A percentile compares a stretch with the other conserved stretches of the same genome.
phyloP scores from a whole-genome alignment of 228 moss, liverwort and hornwort genomes.

The Sphagnum magellanicum region DNA sequence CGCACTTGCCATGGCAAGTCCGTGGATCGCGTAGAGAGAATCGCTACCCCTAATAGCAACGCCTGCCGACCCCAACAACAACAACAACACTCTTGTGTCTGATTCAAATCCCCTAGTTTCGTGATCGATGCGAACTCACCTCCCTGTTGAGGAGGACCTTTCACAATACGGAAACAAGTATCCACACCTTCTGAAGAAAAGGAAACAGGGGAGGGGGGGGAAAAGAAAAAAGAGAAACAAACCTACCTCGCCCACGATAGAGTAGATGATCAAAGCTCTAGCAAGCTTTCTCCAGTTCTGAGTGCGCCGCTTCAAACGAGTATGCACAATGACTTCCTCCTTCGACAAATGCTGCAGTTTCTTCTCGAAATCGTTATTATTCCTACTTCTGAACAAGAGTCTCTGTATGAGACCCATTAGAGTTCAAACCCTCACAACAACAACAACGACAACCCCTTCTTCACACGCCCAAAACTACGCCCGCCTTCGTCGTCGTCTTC shows the following conservation, averaged over 20 bases:
- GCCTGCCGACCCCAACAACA: conserved; percentile 25
- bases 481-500: neutral
- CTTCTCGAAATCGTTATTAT: conserved; percentile 91
- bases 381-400: conserved; percentile 47
- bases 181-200: neutral
- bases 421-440: conserved; percentile 53
- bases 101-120: no score
- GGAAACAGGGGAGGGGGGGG: neutral
- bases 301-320: conserved; percentile 78
- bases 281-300: conserved; percentile 89
- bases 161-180: no score
- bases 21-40: conserved; percentile 65
- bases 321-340: conserved; percentile 81
- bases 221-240: neutral
- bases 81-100: no score
- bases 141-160: no score
- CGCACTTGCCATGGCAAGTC: conserved; percentile 82
- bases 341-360: conserved; percentile 79
- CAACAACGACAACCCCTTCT: conserved; percentile 7
- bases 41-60: conserved; percentile 69
- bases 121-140: no score
- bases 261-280: conserved; percentile 75
- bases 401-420: conserved; percentile 59
- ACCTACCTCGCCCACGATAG: conserved; percentile 79
- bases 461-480: conserved; percentile 8